A percentile compares a stretch with the other conserved stretches of the same genome.
These are phyloP conservation scores for Ustilago cynodontis DNA, from an alignment of 1,284 basidiomycete species.

Conservation along the genomic window DNA sequence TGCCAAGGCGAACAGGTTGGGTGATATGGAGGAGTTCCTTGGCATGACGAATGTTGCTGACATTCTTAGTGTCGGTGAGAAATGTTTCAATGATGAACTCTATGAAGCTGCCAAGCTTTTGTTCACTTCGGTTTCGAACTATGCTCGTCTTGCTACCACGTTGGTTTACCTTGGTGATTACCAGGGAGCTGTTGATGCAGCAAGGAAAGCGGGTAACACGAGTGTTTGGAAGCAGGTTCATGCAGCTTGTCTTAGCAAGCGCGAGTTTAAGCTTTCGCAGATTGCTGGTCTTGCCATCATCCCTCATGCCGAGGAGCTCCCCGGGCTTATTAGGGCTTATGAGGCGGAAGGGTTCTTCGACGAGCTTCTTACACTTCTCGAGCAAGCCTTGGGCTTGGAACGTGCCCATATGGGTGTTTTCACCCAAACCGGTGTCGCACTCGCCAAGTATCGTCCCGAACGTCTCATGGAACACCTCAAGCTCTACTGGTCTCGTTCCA, in stretches of 20 bases:
- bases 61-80: constrained; percentile 94
- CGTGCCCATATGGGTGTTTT: constrained; percentile 89
- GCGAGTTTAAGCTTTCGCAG: constrained; percentile 96
- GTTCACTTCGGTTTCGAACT: constrained; percentile 97
- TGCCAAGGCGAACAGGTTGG: constrained; percentile 68
- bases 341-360: constrained; percentile 94
- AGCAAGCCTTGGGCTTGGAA: constrained; percentile 91
- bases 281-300: constrained; percentile 74
- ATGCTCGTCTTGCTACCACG: constrained; percentile 96
- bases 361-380: constrained; percentile 89
- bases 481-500: constrained; percentile 96
- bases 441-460: constrained; percentile 96
- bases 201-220: constrained; percentile 97
- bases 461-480: constrained; percentile 99
- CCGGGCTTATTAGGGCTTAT: constrained; percentile 84
- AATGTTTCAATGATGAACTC: constrained; percentile 97
- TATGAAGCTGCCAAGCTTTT: constrained; percentile 97
- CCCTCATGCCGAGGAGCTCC: constrained; percentile 83
- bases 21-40: constrained; percentile 95
- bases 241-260: constrained; percentile 96
- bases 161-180: constrained; percentile 99
- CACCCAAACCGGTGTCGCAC: constrained; percentile 91
- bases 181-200: constrained; percentile 97
- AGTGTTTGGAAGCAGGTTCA: constrained; percentile 99
- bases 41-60: constrained; percentile 99